A percentile compares a stretch with the other conserved stretches of the same genome.
Evolutionary conservation across 202 grass and related monocot species (phyloP).

Genomic region (Eragrostis tef): DNA sequence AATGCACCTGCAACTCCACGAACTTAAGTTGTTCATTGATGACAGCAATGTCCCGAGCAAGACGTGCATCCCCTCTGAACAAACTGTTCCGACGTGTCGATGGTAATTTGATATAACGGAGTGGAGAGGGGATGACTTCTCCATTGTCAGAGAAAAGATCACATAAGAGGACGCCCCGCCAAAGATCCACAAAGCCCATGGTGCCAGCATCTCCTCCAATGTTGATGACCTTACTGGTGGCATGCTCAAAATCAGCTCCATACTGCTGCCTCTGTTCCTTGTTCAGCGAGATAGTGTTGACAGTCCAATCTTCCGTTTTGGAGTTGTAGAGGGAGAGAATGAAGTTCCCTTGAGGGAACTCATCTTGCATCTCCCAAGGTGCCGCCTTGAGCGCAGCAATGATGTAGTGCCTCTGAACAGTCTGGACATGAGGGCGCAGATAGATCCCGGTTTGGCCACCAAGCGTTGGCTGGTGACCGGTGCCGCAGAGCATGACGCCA

Average conservation of each 20-base stretch:
- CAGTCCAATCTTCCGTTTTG: neutral
- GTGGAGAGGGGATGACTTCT: neutral
- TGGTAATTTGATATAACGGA: neutral
- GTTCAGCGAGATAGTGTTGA: neutral
- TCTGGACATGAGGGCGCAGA: neutral
- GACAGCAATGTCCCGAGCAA: neutral
- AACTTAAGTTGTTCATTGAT: neutral
- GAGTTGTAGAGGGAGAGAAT: neutral
- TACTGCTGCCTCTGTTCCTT: neutral
- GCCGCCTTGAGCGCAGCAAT: neutral
- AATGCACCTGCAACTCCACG: neutral
- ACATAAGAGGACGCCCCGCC: neutral
- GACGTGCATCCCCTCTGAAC: neutral
- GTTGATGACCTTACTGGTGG: neutral
- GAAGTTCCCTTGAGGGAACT: neutral
- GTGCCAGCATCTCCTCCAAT: neutral
- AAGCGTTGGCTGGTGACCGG: no score
- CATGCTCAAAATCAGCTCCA: neutral
- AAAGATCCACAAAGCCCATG: neutral
- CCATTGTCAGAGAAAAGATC: neutral
- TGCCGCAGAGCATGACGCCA: no score
- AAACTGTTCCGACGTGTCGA: neutral
- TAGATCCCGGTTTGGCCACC: no score
- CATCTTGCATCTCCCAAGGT: no score
- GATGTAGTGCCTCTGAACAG: neutral